Conservation (phyloP, 352 stramenopile genomes). For the Stramenopiles sp. region DNA sequence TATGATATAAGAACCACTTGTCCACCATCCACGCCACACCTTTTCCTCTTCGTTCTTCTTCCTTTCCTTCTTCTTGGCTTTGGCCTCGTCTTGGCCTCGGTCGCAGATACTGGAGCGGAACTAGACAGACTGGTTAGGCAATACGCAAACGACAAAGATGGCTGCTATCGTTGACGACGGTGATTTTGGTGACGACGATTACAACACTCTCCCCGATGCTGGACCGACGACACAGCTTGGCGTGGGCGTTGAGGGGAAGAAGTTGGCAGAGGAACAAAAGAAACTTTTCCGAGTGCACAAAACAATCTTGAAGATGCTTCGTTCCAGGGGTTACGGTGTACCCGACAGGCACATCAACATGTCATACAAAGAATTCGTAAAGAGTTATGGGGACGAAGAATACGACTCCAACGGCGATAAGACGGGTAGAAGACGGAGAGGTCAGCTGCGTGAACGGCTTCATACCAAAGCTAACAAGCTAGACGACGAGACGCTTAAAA, state of each 20-base stretch:
- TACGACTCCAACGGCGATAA: neutral
- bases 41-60: no score
- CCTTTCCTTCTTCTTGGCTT: no score
- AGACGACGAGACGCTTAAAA: slow-evolving; percentile 19
- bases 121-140: no score
- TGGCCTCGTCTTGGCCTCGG: no score
- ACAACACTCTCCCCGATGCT: neutral
- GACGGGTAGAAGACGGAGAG: neutral
- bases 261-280: neutral
- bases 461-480: slow-evolving; percentile 15
- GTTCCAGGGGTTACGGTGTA: slow-evolving; percentile 86
- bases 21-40: no score
- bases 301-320: slow-evolving; percentile 76
- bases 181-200: neutral
- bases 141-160: no score
- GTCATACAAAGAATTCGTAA: slow-evolving; percentile 70
- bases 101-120: no score
- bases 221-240: neutral
- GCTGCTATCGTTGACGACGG: neutral
- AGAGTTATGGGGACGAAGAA: slow-evolving; percentile 32
- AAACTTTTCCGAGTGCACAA: slow-evolving; percentile 78
- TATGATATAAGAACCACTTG: no score
- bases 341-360: slow-evolving; percentile 84
- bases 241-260: neutral
- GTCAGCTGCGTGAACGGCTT: neutral